Evolutionary conservation across 495 filamentous ascomycete species (phyloP), one percentile per base, ranked within the genome.

Genomic region (Penicillium lividum): DNA sequence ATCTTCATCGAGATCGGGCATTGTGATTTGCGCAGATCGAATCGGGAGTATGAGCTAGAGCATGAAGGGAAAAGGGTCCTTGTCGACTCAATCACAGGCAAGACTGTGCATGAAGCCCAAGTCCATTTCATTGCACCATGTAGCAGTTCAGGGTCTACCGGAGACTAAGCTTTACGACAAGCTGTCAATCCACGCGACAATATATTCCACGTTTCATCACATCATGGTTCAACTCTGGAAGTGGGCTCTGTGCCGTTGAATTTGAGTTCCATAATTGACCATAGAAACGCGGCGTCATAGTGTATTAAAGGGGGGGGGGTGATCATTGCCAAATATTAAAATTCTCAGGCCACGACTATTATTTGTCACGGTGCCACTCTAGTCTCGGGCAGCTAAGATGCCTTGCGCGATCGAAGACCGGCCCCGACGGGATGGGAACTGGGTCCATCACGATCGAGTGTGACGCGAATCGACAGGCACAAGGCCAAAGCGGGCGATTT

Each of bases 371-470:
- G 46, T 31, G 27, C 25, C 46, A n/a, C 46, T 49, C 22, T 40
- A 8, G 13, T 5, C 15, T 31, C 46, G 46, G 28, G 46, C 46
- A 28, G 46, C 46, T 49, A 49, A 3, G 27, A 46, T 46, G 46
- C 5, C 3, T 9, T 31, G 13, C 22, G 27, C 46, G 46, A 49
- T 49, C 46, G 46, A 49, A 49, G 13, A 9, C 45, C 27, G 27
- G 46, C 27, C 46, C 46, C 46, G 28, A 31, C 28, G 46, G 46
- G 28, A 15, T 49, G 46, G 28, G 5, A 49, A 30, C 46, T 49
- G 46, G 46, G 46, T 31, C 46, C 46, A 49, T 49, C 46, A 49
- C 10, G 46, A 49, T 49, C 46, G 46, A 49, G 13, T 7, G 46
- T 30, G 38, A 49, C 28, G 46, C 28, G 46, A 49, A 49, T 49